These are phyloP conservation scores for Meira miltonrushii DNA, from an alignment of 1,284 basidiomycete genomes.

Conservation along the genomic window DNA sequence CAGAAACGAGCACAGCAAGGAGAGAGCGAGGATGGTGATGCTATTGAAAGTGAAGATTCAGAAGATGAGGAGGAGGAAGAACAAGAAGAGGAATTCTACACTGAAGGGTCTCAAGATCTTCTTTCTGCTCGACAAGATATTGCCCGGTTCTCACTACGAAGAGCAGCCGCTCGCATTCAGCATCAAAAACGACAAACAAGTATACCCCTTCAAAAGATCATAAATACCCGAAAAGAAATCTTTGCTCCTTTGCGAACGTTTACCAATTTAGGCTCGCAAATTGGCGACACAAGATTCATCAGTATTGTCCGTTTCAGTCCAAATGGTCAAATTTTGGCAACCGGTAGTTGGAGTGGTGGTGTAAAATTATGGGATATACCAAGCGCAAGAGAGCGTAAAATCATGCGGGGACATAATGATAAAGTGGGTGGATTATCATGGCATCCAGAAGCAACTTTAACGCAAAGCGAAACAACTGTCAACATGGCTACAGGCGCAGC, in stretches of 20 bases:
- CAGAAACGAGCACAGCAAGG: conserved; percentile 59
- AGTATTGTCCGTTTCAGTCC: conserved; percentile 92
- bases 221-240: conserved; percentile 82
- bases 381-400: conserved; percentile 52
- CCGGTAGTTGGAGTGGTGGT: conserved; percentile 90
- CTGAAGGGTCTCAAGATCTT: conserved; percentile 79
- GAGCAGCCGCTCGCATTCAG: conserved; percentile 84
- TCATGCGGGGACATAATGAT: conserved; percentile 63
- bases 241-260: conserved; percentile 83
- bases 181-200: conserved; percentile 81
- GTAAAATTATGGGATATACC: conserved; percentile 94
- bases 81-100: conserved; percentile 88
- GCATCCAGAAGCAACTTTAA: conserved; percentile 90
- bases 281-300: conserved; percentile 90
- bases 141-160: conserved; percentile 82
- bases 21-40: conserved; percentile 14
- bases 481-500: conserved; percentile 89
- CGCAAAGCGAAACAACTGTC: conserved; percentile 64
- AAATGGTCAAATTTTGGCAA: conserved; percentile 77
- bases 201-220: conserved; percentile 80
- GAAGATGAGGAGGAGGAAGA: conserved; percentile 59
- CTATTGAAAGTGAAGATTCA: conserved; percentile 52
- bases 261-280: conserved; percentile 89
- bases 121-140: conserved; percentile 75
- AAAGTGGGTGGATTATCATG: conserved; percentile 91